A percentile compares a stretch with the other conserved stretches of the same genome.
Evolutionary conservation across 768 basidiomycete genomes (phyloP).

Genomic region (Erythrobasidium yunnanense): DNA sequence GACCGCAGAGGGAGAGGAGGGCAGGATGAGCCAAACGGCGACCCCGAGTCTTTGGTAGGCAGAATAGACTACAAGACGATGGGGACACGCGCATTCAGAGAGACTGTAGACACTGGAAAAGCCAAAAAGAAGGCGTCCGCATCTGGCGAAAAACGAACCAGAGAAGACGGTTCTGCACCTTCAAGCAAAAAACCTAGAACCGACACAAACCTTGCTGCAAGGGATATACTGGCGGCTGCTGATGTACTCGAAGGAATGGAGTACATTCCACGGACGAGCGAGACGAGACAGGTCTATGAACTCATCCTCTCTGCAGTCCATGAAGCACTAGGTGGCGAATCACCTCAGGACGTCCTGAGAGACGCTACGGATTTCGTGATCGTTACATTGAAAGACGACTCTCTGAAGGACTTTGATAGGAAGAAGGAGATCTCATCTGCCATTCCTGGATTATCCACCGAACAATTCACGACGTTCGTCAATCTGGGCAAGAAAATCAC

Average conservation of each 20-base stretch:
- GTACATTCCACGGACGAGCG: slow-evolving; percentile 84
- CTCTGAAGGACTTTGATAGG: slow-evolving; percentile 88
- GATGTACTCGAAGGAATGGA: slow-evolving; percentile 83
- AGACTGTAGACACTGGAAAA: slow-evolving; percentile 76
- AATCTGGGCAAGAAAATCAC: slow-evolving; percentile 86
- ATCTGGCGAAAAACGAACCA: slow-evolving; percentile 15
- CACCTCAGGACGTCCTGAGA: slow-evolving; percentile 88
- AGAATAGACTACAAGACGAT: slow-evolving; percentile 80
- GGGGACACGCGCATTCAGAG: slow-evolving; percentile 77
- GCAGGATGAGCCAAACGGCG: slow-evolving; percentile 88
- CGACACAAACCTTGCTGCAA: slow-evolving; percentile 50
- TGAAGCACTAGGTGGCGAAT: slow-evolving; percentile 66
- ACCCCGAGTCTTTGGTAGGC: slow-evolving; percentile 82
- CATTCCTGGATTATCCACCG: slow-evolving; percentile 58
- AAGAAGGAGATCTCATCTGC: slow-evolving; percentile 82
- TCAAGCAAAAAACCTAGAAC: slow-evolving; percentile 37
- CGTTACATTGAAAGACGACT: slow-evolving; percentile 71
- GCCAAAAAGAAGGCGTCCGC: slow-evolving; percentile 69
- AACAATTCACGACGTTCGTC: slow-evolving; percentile 70
- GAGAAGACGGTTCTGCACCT: slow-evolving; percentile 16
- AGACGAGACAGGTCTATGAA: slow-evolving; percentile 89
- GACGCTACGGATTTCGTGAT: slow-evolving; percentile 88
- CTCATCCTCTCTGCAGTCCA: slow-evolving; percentile 76
- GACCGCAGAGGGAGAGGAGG: slow-evolving; percentile 39
- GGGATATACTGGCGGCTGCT: slow-evolving; percentile 88